Base-by-base conservation (phyloP, 1,284 basidiomycete genomes). In the Malassezia arunalokei region DNA sequence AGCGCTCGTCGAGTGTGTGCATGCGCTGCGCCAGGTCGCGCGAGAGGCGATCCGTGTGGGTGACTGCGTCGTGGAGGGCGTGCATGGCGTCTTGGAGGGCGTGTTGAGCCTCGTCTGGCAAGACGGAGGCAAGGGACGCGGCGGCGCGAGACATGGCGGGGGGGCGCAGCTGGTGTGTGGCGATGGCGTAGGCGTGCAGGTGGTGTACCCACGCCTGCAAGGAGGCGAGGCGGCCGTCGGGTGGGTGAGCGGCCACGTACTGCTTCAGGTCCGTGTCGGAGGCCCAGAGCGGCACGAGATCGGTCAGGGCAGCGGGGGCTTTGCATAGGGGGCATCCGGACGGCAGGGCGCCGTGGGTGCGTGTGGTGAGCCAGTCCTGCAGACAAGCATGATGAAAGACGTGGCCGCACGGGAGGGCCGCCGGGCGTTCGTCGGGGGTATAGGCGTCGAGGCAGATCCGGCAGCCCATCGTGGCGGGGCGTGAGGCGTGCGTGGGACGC, bases 391-490 rank as follows among this genome's bases (percentile, higher is more conserved):
- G 41, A 38, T 55, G 53, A 15, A 55, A 55, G 7, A 55, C 24
- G 31, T 55, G 53, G 5, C 53, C 53, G 44, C 53, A 55, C 8
- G 47, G 49, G n/a, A 55, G 27, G 14, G 53, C 53, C 12, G 53
- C 53, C 4, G 53, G 53, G 6, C 48, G 47, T 15, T 35, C 15
- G 6, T 55, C 48, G 12, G 38, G 40, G 7, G 40, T 40, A 44
- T 46, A 55, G 15, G 20, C 27, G 24, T 55, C 47, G 9, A 55
- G 29, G 40, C 53, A 55, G 17, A 55, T 55, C 14, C 47, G 24
- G 35, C 53, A 55, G 39, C 27, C 43, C 53, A 55, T 55, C 12
- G 12, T 24, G 20, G 20, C 20, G 20, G 4, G 20, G 20, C 20
- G 20, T 2, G 8, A 17, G 31, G n/a, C 15, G 39, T 29, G n/a